A percentile compares a stretch with the other conserved stretches of the same genome.
Evolutionary conservation across 1,284 basidiomycete species (phyloP).

Genomic region (Leccinum subfulvum): DNA sequence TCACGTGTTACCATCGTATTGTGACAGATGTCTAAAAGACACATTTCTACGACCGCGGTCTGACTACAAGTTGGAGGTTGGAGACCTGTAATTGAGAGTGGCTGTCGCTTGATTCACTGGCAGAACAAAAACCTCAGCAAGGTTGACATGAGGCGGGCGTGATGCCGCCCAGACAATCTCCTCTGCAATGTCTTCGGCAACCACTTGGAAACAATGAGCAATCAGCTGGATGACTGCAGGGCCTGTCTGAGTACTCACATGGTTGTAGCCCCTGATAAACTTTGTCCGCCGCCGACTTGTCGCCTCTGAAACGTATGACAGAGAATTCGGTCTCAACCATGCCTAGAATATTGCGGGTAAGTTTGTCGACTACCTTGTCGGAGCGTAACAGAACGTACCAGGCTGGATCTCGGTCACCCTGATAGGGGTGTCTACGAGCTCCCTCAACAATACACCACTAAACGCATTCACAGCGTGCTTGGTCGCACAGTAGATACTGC

Average conservation of each 20-base stretch:
- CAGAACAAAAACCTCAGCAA: constrained; percentile 77
- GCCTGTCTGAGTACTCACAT: constrained; percentile 43
- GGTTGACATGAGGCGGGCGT: constrained; percentile 83
- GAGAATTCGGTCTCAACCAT: constrained; percentile 96
- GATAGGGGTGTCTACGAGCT: constrained; percentile 88
- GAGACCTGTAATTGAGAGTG: constrained; percentile 37
- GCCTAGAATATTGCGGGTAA: constrained; percentile 40
- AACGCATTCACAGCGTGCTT: constrained; percentile 92
- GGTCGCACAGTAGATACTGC: constrained; percentile 79
- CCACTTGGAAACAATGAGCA: constrained; percentile 46
- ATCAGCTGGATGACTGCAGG: constrained; percentile 1
- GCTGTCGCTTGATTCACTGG: constrained; percentile 82
- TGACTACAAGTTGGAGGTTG: constrained; percentile 4
- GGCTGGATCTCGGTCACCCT: constrained; percentile 91
- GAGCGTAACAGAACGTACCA: constrained; percentile 43
- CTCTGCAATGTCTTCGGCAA: constrained; percentile 87
- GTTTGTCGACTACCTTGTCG: constrained; percentile 1
- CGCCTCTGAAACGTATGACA: constrained; percentile 83
- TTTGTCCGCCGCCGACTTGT: constrained; percentile 75
- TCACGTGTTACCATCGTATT: constrained; percentile 10
- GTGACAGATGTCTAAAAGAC: constrained; percentile 2
- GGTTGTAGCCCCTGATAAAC: constrained; percentile 89
- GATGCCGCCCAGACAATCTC: constrained; percentile 96
- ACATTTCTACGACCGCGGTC: neutral
- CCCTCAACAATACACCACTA: constrained; percentile 78